phyloP scores from a whole-genome alignment of 345 rosid species.

The Eucalyptus virginea region DNA sequence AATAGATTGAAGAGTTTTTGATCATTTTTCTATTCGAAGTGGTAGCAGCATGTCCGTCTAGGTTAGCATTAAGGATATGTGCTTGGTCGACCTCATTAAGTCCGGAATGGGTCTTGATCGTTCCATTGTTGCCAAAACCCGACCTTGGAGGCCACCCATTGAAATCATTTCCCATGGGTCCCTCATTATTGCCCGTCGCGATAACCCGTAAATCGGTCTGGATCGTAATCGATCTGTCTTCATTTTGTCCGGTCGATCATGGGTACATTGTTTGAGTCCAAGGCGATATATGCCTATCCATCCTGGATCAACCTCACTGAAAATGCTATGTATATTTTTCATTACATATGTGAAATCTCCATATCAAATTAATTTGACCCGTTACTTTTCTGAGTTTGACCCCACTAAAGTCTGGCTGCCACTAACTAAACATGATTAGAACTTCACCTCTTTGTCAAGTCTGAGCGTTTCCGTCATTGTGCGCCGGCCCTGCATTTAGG shows the following conservation, averaged over 20 bases:
- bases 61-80: background rate
- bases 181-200: background rate
- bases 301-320: background rate
- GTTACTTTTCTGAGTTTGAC: background rate
- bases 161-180: background rate
- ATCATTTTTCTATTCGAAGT: background rate
- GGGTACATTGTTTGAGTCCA: background rate
- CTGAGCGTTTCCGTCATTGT: accelerated
- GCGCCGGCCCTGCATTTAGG: background rate
- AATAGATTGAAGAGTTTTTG: background rate
- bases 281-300: background rate
- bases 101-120: background rate
- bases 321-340: background rate
- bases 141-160: background rate
- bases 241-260: background rate
- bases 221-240: background rate
- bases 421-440: background rate
- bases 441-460: background rate
- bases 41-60: background rate
- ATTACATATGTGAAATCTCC: background rate
- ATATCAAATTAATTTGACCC: background rate
- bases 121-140: background rate
- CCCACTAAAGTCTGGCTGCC: no score
- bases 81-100: background rate
- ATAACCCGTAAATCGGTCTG: background rate